These are phyloP conservation scores for Phylloporus arenicola DNA, from an alignment of 768 basidiomycete species.

Conservation along the genomic window DNA sequence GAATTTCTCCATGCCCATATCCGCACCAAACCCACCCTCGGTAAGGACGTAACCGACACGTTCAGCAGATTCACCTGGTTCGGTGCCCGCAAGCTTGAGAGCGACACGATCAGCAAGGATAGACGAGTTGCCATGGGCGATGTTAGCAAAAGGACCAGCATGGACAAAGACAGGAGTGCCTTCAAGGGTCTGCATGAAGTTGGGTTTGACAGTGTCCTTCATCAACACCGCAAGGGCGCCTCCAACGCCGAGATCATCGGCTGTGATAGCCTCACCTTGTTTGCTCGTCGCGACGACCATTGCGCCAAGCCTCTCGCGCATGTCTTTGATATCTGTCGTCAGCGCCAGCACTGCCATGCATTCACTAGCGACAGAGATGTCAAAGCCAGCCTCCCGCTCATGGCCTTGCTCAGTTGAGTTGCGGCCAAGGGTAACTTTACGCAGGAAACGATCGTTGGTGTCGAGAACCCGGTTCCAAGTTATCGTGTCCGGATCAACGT, in stretches of 20 bases:
- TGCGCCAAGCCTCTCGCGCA: slow-evolving; percentile 85
- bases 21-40: slow-evolving; percentile 97
- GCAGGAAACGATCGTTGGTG: slow-evolving; percentile 94
- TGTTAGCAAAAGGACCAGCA: slow-evolving; percentile 98
- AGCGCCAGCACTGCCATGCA: slow-evolving; percentile 97
- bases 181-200: slow-evolving; percentile 97
- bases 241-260: slow-evolving; percentile 92
- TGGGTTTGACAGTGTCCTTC: slow-evolving; percentile 99
- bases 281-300: slow-evolving; percentile 98
- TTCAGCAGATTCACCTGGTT: slow-evolving; percentile 78
- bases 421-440: slow-evolving; percentile 90
- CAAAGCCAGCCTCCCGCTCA: slow-evolving; percentile 86
- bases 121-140: slow-evolving; percentile 97
- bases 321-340: slow-evolving; percentile 81
- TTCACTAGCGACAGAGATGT: slow-evolving; percentile 96
- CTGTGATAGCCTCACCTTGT: slow-evolving; percentile 86
- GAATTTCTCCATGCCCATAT: slow-evolving; percentile 99
- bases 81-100: slow-evolving; percentile 92
- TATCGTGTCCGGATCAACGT: slow-evolving; percentile 85
- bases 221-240: slow-evolving; percentile 94
- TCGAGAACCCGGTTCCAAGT: slow-evolving; percentile 98
- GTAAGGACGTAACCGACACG: slow-evolving; percentile 94
- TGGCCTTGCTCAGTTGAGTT: slow-evolving; percentile 85
- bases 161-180: slow-evolving; percentile 99
- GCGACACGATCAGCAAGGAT: slow-evolving; percentile 97